phyloP scores from a whole-genome alignment of 2,329 filamentous ascomycete genomes.

The Penicillium concentricum region DNA sequence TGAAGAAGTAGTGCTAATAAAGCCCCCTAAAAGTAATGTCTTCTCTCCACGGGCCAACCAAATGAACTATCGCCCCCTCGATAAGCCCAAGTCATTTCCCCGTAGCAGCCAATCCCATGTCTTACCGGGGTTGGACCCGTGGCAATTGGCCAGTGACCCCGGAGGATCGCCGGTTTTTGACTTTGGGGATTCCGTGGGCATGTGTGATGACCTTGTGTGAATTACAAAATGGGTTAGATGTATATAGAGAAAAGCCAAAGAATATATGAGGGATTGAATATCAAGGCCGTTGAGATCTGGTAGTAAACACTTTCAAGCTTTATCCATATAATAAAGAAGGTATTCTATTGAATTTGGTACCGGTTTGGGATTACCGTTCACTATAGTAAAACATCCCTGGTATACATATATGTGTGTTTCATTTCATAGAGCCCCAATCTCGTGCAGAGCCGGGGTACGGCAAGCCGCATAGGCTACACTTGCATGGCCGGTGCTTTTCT shows the following conservation, averaged over 20 bases:
- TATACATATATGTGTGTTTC: neutral
- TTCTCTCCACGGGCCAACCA: slow-evolving; percentile 29
- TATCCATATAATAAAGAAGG: neutral
- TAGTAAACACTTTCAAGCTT: neutral
- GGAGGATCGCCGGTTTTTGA: slow-evolving; percentile 25
- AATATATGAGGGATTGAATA: neutral
- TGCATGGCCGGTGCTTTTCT: slow-evolving; percentile 12
- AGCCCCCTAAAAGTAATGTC: slow-evolving; percentile 5
- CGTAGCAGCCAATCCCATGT: slow-evolving; percentile 19
- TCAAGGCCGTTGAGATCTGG: neutral
- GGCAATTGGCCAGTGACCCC: slow-evolving; percentile 20
- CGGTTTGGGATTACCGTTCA: neutral
- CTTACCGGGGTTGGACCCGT: slow-evolving; percentile 2
- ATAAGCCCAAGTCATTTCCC: slow-evolving; percentile 25
- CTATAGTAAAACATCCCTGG: neutral
- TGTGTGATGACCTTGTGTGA: neutral
- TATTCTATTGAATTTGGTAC: neutral
- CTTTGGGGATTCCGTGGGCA: slow-evolving; percentile 4
- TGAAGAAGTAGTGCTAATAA: neutral
- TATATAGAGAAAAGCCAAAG: too few relatives aligned
- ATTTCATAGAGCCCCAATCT: slow-evolving; percentile 2
- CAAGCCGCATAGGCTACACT: slow-evolving; percentile 5
- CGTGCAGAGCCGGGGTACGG: slow-evolving; percentile 3
- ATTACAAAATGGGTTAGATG: neutral
- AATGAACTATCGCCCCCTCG: slow-evolving; percentile 13